These are phyloP conservation scores for Aspergillus oerlinghausenensis DNA, from an alignment of 2,329 filamentous ascomycete genomes.

Conservation along the genomic window DNA sequence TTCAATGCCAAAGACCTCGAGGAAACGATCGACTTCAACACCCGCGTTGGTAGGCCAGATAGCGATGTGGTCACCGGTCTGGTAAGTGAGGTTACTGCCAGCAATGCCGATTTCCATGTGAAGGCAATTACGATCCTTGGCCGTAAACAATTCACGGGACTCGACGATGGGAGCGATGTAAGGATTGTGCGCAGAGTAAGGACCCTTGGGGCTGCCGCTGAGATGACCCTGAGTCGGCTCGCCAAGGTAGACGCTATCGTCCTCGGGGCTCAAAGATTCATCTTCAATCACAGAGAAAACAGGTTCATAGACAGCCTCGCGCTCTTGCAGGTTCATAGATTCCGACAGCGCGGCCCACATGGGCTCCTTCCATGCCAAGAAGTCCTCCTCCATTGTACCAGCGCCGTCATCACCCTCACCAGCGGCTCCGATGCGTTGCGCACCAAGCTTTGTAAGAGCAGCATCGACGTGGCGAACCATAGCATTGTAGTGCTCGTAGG, in stretches of 20 bases:
- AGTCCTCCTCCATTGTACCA: conserved; percentile 99
- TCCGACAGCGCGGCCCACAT: conserved; percentile 89
- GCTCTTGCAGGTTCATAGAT: conserved; percentile 85
- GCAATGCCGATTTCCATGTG: conserved; percentile 93
- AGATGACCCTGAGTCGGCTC: conserved; percentile 97
- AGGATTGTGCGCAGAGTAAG: conserved; percentile 94
- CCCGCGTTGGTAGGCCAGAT: conserved; percentile 96
- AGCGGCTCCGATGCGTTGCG: conserved; percentile 74
- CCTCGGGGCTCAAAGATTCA: conserved; percentile 67
- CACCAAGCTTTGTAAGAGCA: conserved; percentile 75
- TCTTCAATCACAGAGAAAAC: conserved; percentile 78
- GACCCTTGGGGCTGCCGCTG: conserved; percentile 75
- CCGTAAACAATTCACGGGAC: conserved; percentile 84
- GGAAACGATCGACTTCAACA: conserved; percentile 83
- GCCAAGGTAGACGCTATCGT: conserved; percentile 82
- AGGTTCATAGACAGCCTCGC: conserved; percentile 92
- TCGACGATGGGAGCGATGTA: conserved; percentile 91
- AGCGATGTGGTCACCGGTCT: conserved; percentile 95
- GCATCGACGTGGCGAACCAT: conserved; percentile 93
- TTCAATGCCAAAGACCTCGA: conserved; percentile 69
- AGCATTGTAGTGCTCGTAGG: conserved; percentile 98
- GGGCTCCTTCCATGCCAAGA: conserved; percentile 97
- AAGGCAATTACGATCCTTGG: conserved; percentile 88
- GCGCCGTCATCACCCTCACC: conserved; percentile 97
- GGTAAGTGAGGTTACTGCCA: conserved; percentile 84